Evolutionary conservation across 2,329 filamentous ascomycete genomes (phyloP), one percentile per base, ranked within the genome.

Genomic region (Fusarium decemcellulare): DNA sequence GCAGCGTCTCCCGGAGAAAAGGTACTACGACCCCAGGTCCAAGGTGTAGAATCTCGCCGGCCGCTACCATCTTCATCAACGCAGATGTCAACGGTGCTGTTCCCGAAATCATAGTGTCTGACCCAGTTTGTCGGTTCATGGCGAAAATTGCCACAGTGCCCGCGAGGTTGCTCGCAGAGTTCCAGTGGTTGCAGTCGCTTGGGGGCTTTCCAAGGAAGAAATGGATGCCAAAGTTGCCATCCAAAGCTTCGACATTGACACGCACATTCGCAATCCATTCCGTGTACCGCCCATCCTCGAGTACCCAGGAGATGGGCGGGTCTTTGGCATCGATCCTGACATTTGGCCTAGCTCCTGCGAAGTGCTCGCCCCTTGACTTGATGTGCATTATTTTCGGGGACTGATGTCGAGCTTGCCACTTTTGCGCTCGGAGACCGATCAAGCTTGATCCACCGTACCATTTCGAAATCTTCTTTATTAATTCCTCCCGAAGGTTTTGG

Each of bases 231-330:
- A 91, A 93, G 0, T 90, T 88, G 1, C 85, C 87, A 11, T 86
- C 82, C 9, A 92, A 78, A 3, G 88, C 88, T 61, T 88, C 86
- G 65, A 89, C 91, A 57, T 85, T 82, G 23, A 90, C 87, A 15
- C 83, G 81, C 46, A 95, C 85, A 72, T 92, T 93, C 70, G 88
- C 89, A 27, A 90, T 84, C 88, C 92, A 95, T 72, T 95, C 86
- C 7, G 82, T 83, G 72, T 90, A 89, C 10, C 75, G 74, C 46
- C 78, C 78, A 12, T 82, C 71, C 3, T 76, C 74, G 37, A 86
- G 77, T 8, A 85, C 73, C 29, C 72, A 62, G 4, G 74, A 69
- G 4, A 59, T 34, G 4, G 70, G 70, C 3, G 76, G 74, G 44
- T 74, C 66, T 16, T 63, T 47, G 2, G 73, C 70, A 27, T 73